Conservation (phyloP, 2,329 filamentous ascomycete genomes). For the Trichocomaceae sp. region DNA sequence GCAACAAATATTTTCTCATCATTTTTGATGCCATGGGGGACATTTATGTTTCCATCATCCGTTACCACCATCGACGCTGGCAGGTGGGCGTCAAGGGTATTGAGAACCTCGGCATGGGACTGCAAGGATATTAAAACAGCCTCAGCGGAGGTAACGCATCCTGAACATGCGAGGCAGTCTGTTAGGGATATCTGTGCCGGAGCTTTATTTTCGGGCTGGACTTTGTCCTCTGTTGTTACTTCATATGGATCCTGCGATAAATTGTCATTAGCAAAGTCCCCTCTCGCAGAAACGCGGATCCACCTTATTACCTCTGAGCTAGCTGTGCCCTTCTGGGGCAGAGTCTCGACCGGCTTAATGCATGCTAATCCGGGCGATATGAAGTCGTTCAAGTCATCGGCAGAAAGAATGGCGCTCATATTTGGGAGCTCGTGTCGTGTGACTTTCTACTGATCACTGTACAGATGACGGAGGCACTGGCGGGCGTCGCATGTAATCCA, state of each 20-base stretch:
- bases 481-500: neutral
- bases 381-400: constrained; percentile 97
- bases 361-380: constrained; percentile 96
- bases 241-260: constrained; percentile 58
- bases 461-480: neutral
- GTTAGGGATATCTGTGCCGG: constrained; percentile 92
- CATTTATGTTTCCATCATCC: constrained; percentile 39
- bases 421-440: constrained; percentile 19
- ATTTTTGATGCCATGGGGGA: constrained; percentile 21
- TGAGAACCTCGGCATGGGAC: constrained; percentile 84
- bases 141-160: constrained; percentile 94
- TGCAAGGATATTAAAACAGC: constrained; percentile 94
- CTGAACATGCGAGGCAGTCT: constrained; percentile 94
- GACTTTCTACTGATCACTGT: neutral
- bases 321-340: constrained; percentile 58
- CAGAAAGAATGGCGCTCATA: constrained; percentile 97
- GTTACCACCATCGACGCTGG: constrained; percentile 31
- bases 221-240: constrained; percentile 86
- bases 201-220: constrained; percentile 50
- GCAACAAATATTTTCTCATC: constrained; percentile 79
- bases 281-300: neutral
- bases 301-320: constrained; percentile 37
- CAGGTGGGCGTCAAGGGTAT: constrained; percentile 62
- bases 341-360: constrained; percentile 93
- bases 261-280: neutral